A percentile compares a stretch with the other conserved stretches of the same genome.
Conservation (phyloP, 1,284 basidiomycete genomes). For the Fomes fomentarius region DNA sequence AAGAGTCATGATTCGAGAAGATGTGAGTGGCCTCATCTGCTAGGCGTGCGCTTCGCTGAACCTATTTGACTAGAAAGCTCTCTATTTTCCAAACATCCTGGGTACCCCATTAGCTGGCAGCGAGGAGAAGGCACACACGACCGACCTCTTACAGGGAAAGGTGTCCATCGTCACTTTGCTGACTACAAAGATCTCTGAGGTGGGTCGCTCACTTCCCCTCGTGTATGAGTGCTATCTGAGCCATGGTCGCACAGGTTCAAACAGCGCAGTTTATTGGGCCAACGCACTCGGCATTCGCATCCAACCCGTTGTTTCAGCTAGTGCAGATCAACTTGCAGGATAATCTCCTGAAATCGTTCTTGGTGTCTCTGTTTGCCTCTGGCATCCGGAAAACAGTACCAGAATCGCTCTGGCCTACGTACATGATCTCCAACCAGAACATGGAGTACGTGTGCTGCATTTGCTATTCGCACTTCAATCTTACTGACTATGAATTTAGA, state of each 20-base stretch:
- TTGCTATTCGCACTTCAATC: background rate
- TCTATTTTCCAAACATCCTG: constrained; percentile 89
- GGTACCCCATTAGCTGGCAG: constrained; percentile 67
- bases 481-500: constrained; percentile 33
- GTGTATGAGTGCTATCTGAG: background rate
- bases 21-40: constrained; percentile 56
- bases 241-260: constrained; percentile 66
- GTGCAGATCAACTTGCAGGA: constrained; percentile 91
- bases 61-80: constrained; percentile 63
- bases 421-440: constrained; percentile 82
- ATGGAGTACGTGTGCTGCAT: constrained; percentile 58
- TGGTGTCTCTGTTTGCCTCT: constrained; percentile 83
- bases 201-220: constrained; percentile 35
- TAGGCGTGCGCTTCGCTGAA: background rate
- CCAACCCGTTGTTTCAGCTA: constrained; percentile 76
- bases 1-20: constrained; percentile 84
- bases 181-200: constrained; percentile 86
- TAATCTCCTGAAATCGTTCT: constrained; percentile 87
- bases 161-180: constrained; percentile 84
- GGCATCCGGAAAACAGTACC: constrained; percentile 74
- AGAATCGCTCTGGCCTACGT: constrained; percentile 68
- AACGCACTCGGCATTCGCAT: constrained; percentile 62
- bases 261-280: constrained; percentile 72
- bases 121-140: constrained; percentile 70
- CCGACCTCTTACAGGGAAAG: constrained; percentile 74